Conservation (phyloP, 129 eudicot species). For the Pseudognaphalium luteoalbum region DNA sequence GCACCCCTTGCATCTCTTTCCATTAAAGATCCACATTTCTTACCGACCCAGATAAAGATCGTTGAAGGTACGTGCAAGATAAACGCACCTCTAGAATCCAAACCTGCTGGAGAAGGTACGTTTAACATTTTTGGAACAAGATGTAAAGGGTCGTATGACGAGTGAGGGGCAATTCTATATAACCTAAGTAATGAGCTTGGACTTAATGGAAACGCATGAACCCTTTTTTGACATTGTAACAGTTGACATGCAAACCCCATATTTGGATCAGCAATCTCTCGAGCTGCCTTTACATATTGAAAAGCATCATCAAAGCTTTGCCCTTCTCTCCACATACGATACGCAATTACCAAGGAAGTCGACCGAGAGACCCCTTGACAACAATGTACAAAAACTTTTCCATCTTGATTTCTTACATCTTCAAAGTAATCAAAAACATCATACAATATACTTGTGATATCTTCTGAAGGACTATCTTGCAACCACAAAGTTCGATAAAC, state of each 20-base stretch:
- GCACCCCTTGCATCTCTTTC: conserved; percentile 75
- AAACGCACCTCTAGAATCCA: conserved; percentile 74
- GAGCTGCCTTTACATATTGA: conserved; percentile 60
- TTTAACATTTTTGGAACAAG: conserved; percentile 90
- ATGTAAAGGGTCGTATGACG: conserved; percentile 85
- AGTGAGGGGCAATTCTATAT: conserved; percentile 82
- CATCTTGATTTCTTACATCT: conserved; percentile 81
- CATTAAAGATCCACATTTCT: conserved; percentile 56
- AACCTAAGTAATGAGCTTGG: conserved; percentile 79
- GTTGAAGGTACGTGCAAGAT: conserved; percentile 64
- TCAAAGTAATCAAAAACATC: conserved; percentile 97
- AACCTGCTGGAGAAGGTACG: conserved; percentile 62
- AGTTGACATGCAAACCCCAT: conserved; percentile 88
- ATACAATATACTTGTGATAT: conserved; percentile 84
- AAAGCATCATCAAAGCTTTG: conserved; percentile 75
- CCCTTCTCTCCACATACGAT: conserved; percentile 78
- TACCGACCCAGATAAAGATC: conserved; percentile 72
- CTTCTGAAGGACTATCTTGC: conserved; percentile 89
- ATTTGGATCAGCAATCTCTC: conserved; percentile 78
- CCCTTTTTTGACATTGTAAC: conserved; percentile 87
- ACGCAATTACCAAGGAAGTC: conserved; percentile 72
- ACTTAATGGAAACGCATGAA: conserved; percentile 88
- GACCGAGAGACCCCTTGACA: conserved; percentile 96
- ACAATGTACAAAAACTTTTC: conserved; percentile 91
- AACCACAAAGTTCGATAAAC: conserved; percentile 83